Evolutionary conservation across 2,329 filamentous ascomycete species (phyloP).

Genomic region (Claviceps pazoutovae): DNA sequence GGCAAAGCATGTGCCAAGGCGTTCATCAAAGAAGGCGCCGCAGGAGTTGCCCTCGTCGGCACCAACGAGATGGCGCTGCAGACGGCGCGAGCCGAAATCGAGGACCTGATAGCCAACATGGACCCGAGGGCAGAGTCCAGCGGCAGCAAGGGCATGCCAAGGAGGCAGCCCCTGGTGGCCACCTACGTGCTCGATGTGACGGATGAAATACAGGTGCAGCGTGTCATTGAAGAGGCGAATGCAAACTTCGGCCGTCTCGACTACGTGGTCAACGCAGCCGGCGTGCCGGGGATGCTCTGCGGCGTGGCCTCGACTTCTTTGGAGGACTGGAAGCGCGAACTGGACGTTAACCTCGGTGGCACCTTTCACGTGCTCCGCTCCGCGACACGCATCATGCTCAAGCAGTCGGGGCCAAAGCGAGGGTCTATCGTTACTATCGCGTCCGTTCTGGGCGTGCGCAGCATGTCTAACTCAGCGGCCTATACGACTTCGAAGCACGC

Average conservation of each 20-base stretch:
- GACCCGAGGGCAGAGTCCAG: background rate
- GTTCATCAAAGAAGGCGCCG: constrained; percentile 15
- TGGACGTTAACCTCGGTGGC: constrained; percentile 29
- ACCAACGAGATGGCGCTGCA: constrained; percentile 10
- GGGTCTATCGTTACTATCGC: background rate
- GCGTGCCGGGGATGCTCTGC: constrained; percentile 22
- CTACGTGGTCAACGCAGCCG: constrained; percentile 27
- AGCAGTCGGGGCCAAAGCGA: background rate
- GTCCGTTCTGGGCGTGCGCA: constrained; percentile 33
- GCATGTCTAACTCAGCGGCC: constrained; percentile 22
- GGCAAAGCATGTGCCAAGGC: constrained; percentile 16
- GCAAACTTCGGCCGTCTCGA: constrained; percentile 23
- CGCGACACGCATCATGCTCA: background rate
- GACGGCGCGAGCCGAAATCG: constrained; percentile 11
- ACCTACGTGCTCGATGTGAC: constrained; percentile 14
- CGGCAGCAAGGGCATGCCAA: background rate
- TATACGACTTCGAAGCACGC: constrained; percentile 41
- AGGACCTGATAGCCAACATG: constrained; percentile 1
- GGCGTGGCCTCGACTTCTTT: constrained; percentile 21
- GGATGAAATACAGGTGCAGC: constrained; percentile 13
- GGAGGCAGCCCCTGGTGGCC: background rate
- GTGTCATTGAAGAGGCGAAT: constrained; percentile 14
- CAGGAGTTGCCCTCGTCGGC: constrained; percentile 16
- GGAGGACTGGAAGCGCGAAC: constrained; percentile 24
- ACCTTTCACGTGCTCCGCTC: constrained; percentile 28